phyloP scores from a whole-genome alignment of 2,329 filamentous ascomycete species.

The Neopestalotiopsis sp. region DNA sequence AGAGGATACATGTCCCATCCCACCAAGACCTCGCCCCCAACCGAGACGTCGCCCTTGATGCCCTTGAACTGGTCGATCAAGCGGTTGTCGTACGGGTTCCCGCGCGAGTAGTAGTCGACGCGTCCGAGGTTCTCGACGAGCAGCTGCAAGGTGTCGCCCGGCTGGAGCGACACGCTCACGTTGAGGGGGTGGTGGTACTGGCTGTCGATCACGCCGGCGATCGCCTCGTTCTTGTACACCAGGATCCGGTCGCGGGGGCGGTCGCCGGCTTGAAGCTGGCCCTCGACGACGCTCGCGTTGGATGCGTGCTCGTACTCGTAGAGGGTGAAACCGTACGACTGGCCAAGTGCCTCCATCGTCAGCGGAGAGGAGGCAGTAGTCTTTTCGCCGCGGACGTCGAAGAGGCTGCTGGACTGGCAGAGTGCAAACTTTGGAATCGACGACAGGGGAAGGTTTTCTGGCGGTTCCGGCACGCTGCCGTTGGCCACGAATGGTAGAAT shows the following conservation, averaged over 20 bases:
- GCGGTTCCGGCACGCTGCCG: conserved; percentile 44
- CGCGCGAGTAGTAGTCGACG: conserved; percentile 48
- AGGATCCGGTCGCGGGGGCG: conserved; percentile 46
- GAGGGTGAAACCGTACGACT: conserved; percentile 50
- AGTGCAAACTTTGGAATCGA: conserved; percentile 43
- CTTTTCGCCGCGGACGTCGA: conserved; percentile 39
- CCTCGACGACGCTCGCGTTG: conserved; percentile 30
- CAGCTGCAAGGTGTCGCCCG: conserved; percentile 47
- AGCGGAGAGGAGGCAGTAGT: conserved; percentile 36
- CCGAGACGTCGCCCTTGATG: conserved; percentile 47
- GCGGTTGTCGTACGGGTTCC: conserved; percentile 34
- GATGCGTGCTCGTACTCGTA: conserved; percentile 50
- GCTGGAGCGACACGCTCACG: conserved; percentile 42
- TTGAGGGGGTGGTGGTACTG: conserved; percentile 45
- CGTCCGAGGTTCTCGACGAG: conserved; percentile 58
- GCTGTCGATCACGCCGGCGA: conserved; percentile 51
- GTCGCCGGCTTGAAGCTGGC: conserved; percentile 47
- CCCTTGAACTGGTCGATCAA: conserved; percentile 53
- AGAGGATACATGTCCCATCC: conserved; percentile 49
- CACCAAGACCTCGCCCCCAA: conserved; percentile 38
- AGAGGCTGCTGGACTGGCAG: conserved; percentile 43
- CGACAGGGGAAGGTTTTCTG: conserved; percentile 37
- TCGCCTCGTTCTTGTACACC: conserved; percentile 50
- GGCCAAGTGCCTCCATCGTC: conserved; percentile 51
- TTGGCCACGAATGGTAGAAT: conserved; percentile 44